Conservation (phyloP, 768 basidiomycete genomes). For the Suillus clintonianus region DNA sequence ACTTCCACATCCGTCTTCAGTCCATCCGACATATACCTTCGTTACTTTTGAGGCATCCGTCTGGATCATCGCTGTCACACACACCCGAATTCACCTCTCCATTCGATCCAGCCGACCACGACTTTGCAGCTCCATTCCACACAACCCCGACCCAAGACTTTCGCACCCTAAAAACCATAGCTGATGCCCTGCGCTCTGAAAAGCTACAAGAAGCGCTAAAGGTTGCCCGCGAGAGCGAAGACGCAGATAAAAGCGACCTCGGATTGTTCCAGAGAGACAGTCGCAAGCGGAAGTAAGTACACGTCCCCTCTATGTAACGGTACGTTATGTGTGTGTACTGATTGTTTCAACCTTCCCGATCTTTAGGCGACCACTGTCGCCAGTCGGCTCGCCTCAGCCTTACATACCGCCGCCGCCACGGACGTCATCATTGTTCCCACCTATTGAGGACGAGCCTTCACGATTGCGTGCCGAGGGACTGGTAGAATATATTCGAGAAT, state of each 20-base stretch:
- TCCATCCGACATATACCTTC: constrained; percentile 48
- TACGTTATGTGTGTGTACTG: not conserved
- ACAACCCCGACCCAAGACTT: constrained; percentile 42
- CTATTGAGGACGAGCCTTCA: constrained; percentile 34
- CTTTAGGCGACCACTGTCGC: constrained; percentile 50
- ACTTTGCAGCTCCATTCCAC: constrained; percentile 30
- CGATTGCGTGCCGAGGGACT: constrained; percentile 49
- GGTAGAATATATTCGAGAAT: constrained; percentile 55
- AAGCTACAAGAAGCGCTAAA: constrained; percentile 59
- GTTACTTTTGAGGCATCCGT: constrained; percentile 43
- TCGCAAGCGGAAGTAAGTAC: constrained; percentile 58
- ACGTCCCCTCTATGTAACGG: not conserved
- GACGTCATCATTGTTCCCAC: constrained; percentile 44
- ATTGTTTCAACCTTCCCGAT: not conserved
- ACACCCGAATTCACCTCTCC: constrained; percentile 27
- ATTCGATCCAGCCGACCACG: constrained; percentile 29
- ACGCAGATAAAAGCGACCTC: constrained; percentile 51
- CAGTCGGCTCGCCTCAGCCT: constrained; percentile 60
- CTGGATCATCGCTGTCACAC: constrained; percentile 21
- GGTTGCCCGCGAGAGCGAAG: constrained; percentile 56
- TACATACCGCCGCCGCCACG: constrained; percentile 46
- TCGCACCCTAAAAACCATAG: constrained; percentile 47
- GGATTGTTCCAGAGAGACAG: constrained; percentile 47
- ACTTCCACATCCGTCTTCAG: constrained; percentile 47
- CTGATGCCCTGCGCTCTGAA: constrained; percentile 49